Conservation (phyloP, 495 filamentous ascomycete species). For the Parathielavia appendiculata region DNA sequence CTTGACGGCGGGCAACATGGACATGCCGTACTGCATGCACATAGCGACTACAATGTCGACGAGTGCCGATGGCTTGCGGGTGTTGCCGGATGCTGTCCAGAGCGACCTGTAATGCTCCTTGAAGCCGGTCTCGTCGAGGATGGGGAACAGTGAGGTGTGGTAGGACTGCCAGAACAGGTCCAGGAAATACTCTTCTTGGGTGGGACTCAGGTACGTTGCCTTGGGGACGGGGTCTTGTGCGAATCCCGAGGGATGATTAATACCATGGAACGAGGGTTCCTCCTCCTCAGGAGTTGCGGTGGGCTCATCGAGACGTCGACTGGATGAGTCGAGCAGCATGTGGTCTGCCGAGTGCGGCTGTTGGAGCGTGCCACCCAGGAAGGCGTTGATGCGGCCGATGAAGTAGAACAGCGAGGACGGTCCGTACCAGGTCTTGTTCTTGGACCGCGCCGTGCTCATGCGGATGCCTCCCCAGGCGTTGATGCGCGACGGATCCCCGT, state of each 20-base stretch:
- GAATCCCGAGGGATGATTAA: background rate
- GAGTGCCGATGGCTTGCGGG: slow-evolving; percentile 1
- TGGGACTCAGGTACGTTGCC: slow-evolving; percentile 1
- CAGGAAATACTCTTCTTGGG: slow-evolving; percentile 3
- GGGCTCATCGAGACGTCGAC: slow-evolving; percentile 1
- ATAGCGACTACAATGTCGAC: slow-evolving; percentile 5
- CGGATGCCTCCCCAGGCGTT: slow-evolving; percentile 3
- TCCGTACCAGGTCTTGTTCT: background rate
- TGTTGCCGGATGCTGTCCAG: slow-evolving; percentile 4
- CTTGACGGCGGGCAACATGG: slow-evolving; percentile 4
- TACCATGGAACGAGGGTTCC: background rate
- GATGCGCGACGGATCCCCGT: background rate
- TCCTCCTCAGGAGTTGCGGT: background rate
- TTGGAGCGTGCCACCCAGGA: background rate
- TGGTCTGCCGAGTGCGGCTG: slow-evolving; percentile 3
- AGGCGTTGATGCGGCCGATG: slow-evolving; percentile 8
- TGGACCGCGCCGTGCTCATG: slow-evolving; percentile 2
- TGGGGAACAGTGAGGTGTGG: background rate
- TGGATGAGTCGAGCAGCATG: slow-evolving; percentile 4
- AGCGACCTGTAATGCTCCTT: slow-evolving; percentile 1
- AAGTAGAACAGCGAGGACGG: slow-evolving; percentile 3
- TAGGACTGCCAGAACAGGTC: slow-evolving; percentile 3
- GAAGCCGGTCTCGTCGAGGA: background rate
- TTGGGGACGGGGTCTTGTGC: background rate
- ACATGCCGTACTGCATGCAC: slow-evolving; percentile 9